Conservation (phyloP, 306 rosid genomes). For the Dalbergia oliveri region DNA sequence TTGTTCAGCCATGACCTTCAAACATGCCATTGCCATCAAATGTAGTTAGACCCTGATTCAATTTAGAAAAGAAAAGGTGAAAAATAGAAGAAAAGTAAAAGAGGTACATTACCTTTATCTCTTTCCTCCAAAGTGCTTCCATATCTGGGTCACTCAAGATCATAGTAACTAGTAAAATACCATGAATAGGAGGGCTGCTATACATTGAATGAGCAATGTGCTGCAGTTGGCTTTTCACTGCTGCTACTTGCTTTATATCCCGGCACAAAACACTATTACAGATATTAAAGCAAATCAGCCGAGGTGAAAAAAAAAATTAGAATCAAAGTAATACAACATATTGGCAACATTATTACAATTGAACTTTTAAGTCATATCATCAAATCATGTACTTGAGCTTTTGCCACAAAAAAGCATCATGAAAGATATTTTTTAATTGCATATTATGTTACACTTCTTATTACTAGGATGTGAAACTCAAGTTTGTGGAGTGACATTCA, state of each 20-base stretch:
- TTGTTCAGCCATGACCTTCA: slow-evolving; percentile 82
- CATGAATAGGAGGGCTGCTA: slow-evolving; percentile 81
- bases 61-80: slow-evolving; percentile 5
- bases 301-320: slow-evolving; percentile 2
- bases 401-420: not conserved
- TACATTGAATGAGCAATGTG: slow-evolving; percentile 82
- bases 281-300: slow-evolving; percentile 17
- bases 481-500: not conserved
- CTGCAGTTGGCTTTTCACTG: slow-evolving; percentile 85
- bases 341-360: not conserved
- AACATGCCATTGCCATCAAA: slow-evolving; percentile 22
- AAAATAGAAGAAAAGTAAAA: not conserved
- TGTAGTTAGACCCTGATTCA: not conserved
- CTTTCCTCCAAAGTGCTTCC: slow-evolving; percentile 73
- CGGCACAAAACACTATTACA: slow-evolving; percentile 58
- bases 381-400: slow-evolving; percentile 16
- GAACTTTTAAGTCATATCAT: slow-evolving; percentile 13
- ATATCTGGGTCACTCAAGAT: slow-evolving; percentile 69
- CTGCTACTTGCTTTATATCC: slow-evolving; percentile 70
- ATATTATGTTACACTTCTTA: not conserved
- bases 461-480: not conserved
- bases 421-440: slow-evolving; percentile 1
- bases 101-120: slow-evolving; percentile 63
- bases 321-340: slow-evolving; percentile 16
- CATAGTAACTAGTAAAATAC: slow-evolving; percentile 62